A percentile compares a stretch with the other conserved stretches of the same genome.
Conservation (phyloP, 176 grass and related monocot genomes). For the Luzula sylvatica region DNA sequence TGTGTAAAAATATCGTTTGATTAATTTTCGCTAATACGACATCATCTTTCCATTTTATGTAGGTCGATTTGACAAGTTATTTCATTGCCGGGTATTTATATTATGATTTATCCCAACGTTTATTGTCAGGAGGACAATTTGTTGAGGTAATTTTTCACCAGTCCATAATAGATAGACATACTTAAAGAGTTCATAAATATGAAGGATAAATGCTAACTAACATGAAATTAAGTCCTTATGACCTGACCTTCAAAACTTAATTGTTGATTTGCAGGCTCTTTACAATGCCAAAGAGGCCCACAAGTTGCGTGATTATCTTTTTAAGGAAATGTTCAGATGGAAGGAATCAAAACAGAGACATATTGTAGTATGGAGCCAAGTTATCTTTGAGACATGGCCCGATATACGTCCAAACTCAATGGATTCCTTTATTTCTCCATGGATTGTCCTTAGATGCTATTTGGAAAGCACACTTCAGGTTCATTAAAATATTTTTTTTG, state of each 20-base stretch:
- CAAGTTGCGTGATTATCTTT: constrained; percentile 49
- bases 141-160: constrained; percentile 38
- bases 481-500: constrained; percentile 6
- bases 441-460: constrained; percentile 70
- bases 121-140: constrained; percentile 43
- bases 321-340: constrained; percentile 54
- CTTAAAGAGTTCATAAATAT: too few relatives aligned
- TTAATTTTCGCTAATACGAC: constrained; percentile 8
- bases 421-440: constrained; percentile 59
- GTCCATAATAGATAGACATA: too few relatives aligned
- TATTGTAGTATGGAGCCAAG: constrained; percentile 40
- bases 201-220: too few relatives aligned
- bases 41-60: constrained; percentile 23
- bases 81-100: constrained; percentile 67
- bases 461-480: constrained; percentile 99
- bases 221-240: too few relatives aligned
- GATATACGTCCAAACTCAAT: constrained; percentile 23
- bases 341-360: constrained; percentile 22
- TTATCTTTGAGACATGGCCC: constrained; percentile 58
- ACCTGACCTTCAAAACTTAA: too few relatives aligned
- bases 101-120: constrained; percentile 70
- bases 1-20: constrained; percentile 1
- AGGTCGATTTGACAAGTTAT: constrained; percentile 28
- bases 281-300: constrained; percentile 57
- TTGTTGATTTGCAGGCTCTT: too few relatives aligned